These are phyloP conservation scores for Crotalaria pallida DNA, from an alignment of 306 rosid species.

Conservation along the genomic window DNA sequence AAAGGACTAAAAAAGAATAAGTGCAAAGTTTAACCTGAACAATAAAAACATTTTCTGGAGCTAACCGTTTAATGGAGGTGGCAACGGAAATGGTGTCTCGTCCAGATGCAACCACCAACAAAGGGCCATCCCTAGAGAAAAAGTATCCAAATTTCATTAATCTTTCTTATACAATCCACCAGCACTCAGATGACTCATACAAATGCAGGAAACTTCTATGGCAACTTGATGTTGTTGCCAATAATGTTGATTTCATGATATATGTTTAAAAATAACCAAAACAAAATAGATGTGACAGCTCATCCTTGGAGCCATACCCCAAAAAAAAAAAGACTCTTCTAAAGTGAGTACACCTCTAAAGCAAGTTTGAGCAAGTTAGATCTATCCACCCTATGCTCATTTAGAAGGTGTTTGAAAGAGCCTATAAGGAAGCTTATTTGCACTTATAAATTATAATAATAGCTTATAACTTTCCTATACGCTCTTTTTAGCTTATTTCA, in stretches of 20 bases:
- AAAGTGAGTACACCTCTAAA: too few relatives aligned
- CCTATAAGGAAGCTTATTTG: too few relatives aligned
- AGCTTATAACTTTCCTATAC: too few relatives aligned
- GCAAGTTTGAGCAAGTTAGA: too few relatives aligned
- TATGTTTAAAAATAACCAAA: neutral
- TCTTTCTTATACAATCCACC: neutral
- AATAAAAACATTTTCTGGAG: slow-evolving; percentile 85
- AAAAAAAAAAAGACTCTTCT: too few relatives aligned
- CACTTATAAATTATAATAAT: too few relatives aligned
- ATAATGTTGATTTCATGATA: neutral
- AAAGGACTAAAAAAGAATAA: neutral
- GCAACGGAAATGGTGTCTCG: slow-evolving; percentile 76
- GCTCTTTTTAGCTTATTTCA: too few relatives aligned
- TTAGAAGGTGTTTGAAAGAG: too few relatives aligned
- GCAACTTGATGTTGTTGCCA: neutral
- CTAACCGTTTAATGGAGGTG: slow-evolving; percentile 76
- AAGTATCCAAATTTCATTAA: neutral
- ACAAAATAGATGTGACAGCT: too few relatives aligned
- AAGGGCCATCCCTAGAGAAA: slow-evolving; percentile 64
- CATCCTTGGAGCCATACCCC: too few relatives aligned
- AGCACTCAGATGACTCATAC: neutral
- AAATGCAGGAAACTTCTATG: neutral
- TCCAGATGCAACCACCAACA: slow-evolving; percentile 88
- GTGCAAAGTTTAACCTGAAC: slow-evolving; percentile 69
- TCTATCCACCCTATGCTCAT: too few relatives aligned